Conservation (phyloP, 2,329 filamentous ascomycete genomes). For the Chrysosporium queenslandicum region DNA sequence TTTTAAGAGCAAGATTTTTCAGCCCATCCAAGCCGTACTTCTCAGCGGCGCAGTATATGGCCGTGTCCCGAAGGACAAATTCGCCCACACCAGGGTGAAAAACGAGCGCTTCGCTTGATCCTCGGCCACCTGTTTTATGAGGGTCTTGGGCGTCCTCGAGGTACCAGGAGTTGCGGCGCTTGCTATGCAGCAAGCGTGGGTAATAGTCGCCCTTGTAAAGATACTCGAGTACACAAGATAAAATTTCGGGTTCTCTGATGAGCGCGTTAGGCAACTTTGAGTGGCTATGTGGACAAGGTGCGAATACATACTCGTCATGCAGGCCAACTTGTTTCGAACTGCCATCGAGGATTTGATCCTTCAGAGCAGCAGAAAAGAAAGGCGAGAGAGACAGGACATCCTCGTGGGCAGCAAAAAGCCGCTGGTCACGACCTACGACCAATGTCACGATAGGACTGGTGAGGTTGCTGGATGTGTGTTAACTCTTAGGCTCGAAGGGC, state of each 20-base stretch:
- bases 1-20: constrained; percentile 81
- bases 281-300: background rate
- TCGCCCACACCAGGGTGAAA: constrained; percentile 64
- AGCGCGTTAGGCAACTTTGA: constrained; percentile 21
- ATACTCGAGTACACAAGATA: constrained; percentile 90
- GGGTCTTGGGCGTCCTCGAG: constrained; percentile 62
- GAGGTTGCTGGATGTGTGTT: constrained; percentile 34
- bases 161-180: constrained; percentile 76
- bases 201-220: constrained; percentile 96
- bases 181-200: constrained; percentile 77
- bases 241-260: constrained; percentile 78
- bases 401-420: constrained; percentile 90
- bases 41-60: constrained; percentile 86
- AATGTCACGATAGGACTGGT: constrained; percentile 74
- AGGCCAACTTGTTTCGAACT: constrained; percentile 65
- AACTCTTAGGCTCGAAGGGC: constrained; percentile 16
- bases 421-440: constrained; percentile 70
- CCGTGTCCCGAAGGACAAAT: constrained; percentile 79
- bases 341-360: constrained; percentile 60
- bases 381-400: constrained; percentile 78
- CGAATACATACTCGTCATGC: constrained; percentile 47
- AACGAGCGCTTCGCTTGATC: constrained; percentile 63
- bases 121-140: constrained; percentile 48
- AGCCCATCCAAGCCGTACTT: constrained; percentile 85
- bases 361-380: constrained; percentile 66